Conservation (phyloP, 352 stramenopile genomes). For the Plasmopara viticola region DNA sequence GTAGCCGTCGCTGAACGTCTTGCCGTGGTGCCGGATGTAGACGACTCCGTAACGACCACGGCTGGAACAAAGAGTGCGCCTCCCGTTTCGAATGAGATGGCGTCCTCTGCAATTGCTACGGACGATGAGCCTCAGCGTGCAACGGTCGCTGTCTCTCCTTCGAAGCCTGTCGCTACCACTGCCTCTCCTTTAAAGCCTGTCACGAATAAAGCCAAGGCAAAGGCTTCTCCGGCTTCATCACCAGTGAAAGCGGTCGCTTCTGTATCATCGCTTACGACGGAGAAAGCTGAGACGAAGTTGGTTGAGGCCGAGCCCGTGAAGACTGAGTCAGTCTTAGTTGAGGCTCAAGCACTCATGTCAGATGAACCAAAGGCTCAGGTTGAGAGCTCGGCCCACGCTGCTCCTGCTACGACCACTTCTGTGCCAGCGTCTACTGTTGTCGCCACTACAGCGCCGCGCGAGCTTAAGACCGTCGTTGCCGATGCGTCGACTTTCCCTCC, state of each 20-base stretch:
- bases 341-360: background rate
- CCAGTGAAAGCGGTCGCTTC: slow-evolving; percentile 9
- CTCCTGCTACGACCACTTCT: background rate
- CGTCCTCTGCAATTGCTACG: background rate
- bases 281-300: slow-evolving; percentile 3
- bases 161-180: slow-evolving; percentile 3
- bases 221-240: slow-evolving; percentile 5
- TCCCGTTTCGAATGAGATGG: slow-evolving; percentile 3
- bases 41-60: slow-evolving; percentile 2
- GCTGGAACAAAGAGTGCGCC: slow-evolving; percentile 4
- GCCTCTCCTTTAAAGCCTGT: slow-evolving; percentile 8
- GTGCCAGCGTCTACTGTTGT: background rate
- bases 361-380: slow-evolving; percentile 3
- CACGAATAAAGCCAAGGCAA: slow-evolving; percentile 1
- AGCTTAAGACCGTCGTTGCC: slow-evolving; percentile 18
- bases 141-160: background rate
- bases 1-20: slow-evolving; percentile 18
- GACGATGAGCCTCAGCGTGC: background rate
- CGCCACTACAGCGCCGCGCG: background rate
- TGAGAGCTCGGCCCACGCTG: background rate
- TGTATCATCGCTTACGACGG: slow-evolving; percentile 3
- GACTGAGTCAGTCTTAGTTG: background rate
- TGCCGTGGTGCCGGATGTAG: slow-evolving; percentile 6
- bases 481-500: slow-evolving; percentile 22
- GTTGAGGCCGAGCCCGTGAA: slow-evolving; percentile 3